Base-by-base conservation (phyloP, 495 filamentous ascomycete genomes). In the Bacidia rubella region DNA sequence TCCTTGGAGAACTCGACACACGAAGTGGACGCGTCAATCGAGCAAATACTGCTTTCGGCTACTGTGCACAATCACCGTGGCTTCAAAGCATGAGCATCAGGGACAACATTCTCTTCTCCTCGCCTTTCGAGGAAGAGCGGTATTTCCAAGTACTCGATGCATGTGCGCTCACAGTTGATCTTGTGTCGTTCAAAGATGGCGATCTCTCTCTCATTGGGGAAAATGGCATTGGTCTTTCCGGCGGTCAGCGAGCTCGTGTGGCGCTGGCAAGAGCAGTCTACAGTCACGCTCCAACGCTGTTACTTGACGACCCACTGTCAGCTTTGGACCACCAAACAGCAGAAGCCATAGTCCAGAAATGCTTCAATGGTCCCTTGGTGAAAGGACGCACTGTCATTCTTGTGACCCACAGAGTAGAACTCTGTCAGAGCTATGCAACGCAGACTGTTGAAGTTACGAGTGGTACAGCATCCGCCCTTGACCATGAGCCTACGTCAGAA, bases 41-140 rank as follows among this genome's bases (percentile, higher is more conserved):
- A 15, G 79, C 85, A 2, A 76, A 75, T 22, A 80, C 83, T 47
- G 82, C 81, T 69, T 68, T 90, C 1, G 86, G 82, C 10, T 94
- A 90, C 66, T 90, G 85, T 62, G 79, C 81, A 2, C 86, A 94
- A 58, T 84, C 79, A 2, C 84, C 87, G n/a, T 94, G 87, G 87
- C 71, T 94, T 5, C 85, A 92, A 62, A 90, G 83, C 59, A 90
- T 90, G 86, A 90, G 79, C 54, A 88, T 94, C 43, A 81, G 82
- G 1, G 82, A 90, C 27, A 90, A 90, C 54, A 89, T 90, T 41
- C 64, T 90, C 1, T 92, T 92, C 63, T 83, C 81, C 38, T 74
- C 80, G 11, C 75, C 75, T 0, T 86, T 84, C 51, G 82, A 90
- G 50, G 76, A 78, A 21, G 61, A 62, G 22, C 72, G 78, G 0